Base-by-base conservation (phyloP, 257 asterid genomes). In the Ilex asprella region DNA sequence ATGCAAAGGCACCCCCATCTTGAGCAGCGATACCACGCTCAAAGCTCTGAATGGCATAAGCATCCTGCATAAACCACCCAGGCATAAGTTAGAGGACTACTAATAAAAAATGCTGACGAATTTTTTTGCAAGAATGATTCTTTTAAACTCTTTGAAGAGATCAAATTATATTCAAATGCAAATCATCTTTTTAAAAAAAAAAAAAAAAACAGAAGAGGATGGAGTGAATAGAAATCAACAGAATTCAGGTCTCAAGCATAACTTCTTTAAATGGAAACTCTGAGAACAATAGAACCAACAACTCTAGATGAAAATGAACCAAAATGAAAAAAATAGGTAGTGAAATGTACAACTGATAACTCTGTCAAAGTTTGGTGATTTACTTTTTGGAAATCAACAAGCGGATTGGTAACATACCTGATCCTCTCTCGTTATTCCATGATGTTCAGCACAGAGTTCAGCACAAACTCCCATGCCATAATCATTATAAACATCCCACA, bases 21-120 rank as follows among this genome's bases (percentile, higher is more conserved):
- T 93, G 94, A 78, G 99, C 97, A 81, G 97, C 95, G 71, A 89
- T 89, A 64, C 94, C 99, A 70, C 96, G 96, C 72, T 89, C 96
- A 73, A 89, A 93, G 82, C 99, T 93, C 63, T 87, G 94, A 75
- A 93, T 69, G 47, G 99, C 96, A 78, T 76, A 89, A 65, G 85
- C 75, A 35, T 93, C 99, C 99, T 93, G 83, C 66, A 56, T 43
- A 47, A 56, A 63, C 56, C 53, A 53, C 30, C 57, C 57, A 15
- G 30, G 44, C 10, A 55, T 46, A 62, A 47, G 49, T 30, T 21
- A 8, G 41, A 35, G 5, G 41, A 35, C 41, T 8, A 35, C 41
- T 35, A 31, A 47, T 51, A 62, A 5, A 61, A 21, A 21, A 21
- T 21, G 27, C 0, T 21, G 27, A 21, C 27, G 0, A 21, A 21